These are phyloP conservation scores for Termitomyces sp. DNA, from an alignment of 768 basidiomycete species.

Conservation along the genomic window DNA sequence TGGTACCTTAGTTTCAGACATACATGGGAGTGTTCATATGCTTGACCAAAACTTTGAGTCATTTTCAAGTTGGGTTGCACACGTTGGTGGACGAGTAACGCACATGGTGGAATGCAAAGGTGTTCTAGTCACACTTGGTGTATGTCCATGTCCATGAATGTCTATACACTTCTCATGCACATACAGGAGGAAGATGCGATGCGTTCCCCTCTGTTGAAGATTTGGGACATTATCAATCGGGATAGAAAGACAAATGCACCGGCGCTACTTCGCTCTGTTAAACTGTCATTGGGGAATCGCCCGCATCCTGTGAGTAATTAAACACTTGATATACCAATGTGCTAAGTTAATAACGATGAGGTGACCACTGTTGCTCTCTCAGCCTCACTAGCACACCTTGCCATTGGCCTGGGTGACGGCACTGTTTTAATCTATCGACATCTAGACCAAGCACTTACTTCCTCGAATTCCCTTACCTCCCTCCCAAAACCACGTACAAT, in stretches of 20 bases:
- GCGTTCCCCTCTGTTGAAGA: constrained; percentile 68
- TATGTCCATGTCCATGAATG: constrained; percentile 32
- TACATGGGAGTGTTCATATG: constrained; percentile 78
- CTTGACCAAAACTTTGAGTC: constrained; percentile 73
- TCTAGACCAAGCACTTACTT: constrained; percentile 82
- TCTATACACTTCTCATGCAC: constrained; percentile 4
- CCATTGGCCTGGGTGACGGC: constrained; percentile 93
- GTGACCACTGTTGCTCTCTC: constrained; percentile 81
- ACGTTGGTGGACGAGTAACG: constrained; percentile 74
- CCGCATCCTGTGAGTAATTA: constrained; percentile 64
- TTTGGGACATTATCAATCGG: constrained; percentile 79
- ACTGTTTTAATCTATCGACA: constrained; percentile 89
- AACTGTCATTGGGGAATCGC: constrained; percentile 68
- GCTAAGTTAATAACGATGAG: constrained; percentile 26
- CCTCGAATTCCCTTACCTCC: constrained; percentile 61
- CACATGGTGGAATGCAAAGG: constrained; percentile 83
- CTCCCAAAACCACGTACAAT: constrained; percentile 85
- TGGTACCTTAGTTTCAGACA: constrained; percentile 77
- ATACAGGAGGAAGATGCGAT: constrained; percentile 70
- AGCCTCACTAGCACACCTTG: constrained; percentile 72
- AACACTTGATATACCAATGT: not conserved
- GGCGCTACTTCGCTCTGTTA: constrained; percentile 64
- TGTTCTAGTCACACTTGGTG: constrained; percentile 84
- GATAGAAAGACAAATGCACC: constrained; percentile 65
- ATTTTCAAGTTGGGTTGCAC: constrained; percentile 71